Base-by-base conservation (phyloP, 75 land plant genomes). In the Ceratopteris richardii region DNA sequence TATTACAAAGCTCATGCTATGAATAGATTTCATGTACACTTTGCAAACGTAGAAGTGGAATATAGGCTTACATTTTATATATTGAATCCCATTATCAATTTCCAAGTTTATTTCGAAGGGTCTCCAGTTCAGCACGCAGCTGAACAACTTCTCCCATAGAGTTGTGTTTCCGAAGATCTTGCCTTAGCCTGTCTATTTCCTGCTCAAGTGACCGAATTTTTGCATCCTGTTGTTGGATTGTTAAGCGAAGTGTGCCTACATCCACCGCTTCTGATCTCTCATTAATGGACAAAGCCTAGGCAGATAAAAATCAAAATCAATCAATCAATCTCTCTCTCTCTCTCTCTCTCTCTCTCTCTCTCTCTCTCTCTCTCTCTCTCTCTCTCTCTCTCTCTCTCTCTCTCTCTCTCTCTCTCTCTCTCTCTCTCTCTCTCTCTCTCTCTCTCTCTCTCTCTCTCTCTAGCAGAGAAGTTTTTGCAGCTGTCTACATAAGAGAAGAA, bases 81-180 rank as follows among this genome's bases (percentile, higher is more conserved):
- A n/a, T n/a, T n/a, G n/a, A n/a, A n/a, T n/a, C 37, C 9, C 9
- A 33, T 3, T 33, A 33, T 33, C 37, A 33, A 33, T 9, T 33
- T 33, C 31, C 47, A 40, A 66, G 21, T 64, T 58, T 43, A 16
- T 44, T 74, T 21, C 70, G 74, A 16, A 74, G 42, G 41, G 62
- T 74, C 2, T 55, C 56, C 24, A 74, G 9, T 46, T 69, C 74
- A 14, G 75, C 54, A 10, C 66, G 66, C 25, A 74, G 21, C 51
- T 74, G 66, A 31, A 70, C 41, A 20, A 74, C 75, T 33, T 74
- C 77, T 20, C 61, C 66, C 53, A 66, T 63, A 4, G 63, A 75
- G 57, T 74, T 75, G 20, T 37, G 18, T 22, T 66, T 59, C 50
- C 70, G 70, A 42, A 56, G 52, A 18, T 74, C 75, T 52, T 54